Evolutionary conservation across 1,284 basidiomycete species (phyloP).

Genomic region (Bjerkandera adusta): DNA sequence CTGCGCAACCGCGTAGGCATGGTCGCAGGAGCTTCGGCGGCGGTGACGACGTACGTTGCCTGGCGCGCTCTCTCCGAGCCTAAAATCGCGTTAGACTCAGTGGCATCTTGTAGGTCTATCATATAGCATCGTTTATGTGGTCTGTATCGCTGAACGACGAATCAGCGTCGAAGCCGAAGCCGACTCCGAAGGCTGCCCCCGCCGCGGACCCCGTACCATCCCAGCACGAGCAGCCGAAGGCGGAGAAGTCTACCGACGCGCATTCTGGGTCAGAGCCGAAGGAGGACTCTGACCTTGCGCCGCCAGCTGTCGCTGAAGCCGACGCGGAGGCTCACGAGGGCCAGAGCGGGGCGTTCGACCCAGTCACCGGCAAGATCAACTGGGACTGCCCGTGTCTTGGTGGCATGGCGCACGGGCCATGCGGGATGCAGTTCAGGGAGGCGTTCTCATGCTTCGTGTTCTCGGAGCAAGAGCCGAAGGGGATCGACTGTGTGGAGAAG

Average conservation of each 20-base stretch:
- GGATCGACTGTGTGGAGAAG: slow-evolving; percentile 96
- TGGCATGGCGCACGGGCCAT: slow-evolving; percentile 98
- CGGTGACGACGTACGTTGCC: slow-evolving; percentile 14
- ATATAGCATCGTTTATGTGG: too few relatives aligned
- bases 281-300: background rate
- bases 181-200: background rate
- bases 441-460: slow-evolving; percentile 98
- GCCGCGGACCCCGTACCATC: slow-evolving; percentile 6
- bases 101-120: slow-evolving; percentile 10
- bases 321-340: slow-evolving; percentile 34
- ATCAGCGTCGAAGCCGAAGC: slow-evolving; percentile 3
- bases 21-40: slow-evolving; percentile 14
- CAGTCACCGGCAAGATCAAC: slow-evolving; percentile 96
- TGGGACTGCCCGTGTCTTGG: slow-evolving; percentile 98
- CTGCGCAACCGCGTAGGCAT: slow-evolving; percentile 11
- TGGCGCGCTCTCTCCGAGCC: slow-evolving; percentile 11
- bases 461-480: slow-evolving; percentile 95
- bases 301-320: slow-evolving; percentile 18
- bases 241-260: too few relatives aligned
- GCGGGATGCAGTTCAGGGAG: slow-evolving; percentile 90
- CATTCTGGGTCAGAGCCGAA: background rate
- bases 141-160: background rate
- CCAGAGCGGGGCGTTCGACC: slow-evolving; percentile 70
- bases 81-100: slow-evolving; percentile 13
- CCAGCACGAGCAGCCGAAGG: too few relatives aligned